Percentiles rank a stretch among this genome's conserved stretches.
phyloP scores from a whole-genome alignment of 2,329 filamentous ascomycete species.

The Shiraia sp. region DNA sequence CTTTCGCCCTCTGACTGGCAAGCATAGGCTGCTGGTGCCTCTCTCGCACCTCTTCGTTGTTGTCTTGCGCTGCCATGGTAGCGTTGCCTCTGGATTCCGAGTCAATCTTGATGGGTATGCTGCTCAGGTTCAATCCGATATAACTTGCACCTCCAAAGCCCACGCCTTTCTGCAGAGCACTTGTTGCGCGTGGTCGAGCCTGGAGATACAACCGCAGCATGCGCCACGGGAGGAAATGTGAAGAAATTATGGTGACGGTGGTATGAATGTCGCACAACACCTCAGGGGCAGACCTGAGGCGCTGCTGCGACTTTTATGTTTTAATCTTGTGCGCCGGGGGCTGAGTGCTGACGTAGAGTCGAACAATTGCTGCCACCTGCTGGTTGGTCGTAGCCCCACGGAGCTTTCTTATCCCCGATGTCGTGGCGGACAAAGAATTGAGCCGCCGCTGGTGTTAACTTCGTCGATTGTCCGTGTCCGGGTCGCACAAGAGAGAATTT shows the following conservation, averaged over 20 bases:
- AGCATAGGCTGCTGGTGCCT: slow-evolving; percentile 52
- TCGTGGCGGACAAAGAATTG: slow-evolving; percentile 13
- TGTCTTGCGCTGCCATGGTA: slow-evolving; percentile 35
- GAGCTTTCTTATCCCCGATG: slow-evolving; percentile 11
- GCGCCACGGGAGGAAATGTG: slow-evolving; percentile 31
- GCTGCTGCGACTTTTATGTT: slow-evolving; percentile 18
- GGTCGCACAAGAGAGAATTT: not conserved
- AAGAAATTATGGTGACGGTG: slow-evolving; percentile 42
- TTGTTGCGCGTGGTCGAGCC: slow-evolving; percentile 24
- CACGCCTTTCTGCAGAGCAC: slow-evolving; percentile 28
- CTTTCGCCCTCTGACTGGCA: slow-evolving; percentile 52
- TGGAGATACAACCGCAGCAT: slow-evolving; percentile 36
- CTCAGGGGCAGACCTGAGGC: slow-evolving; percentile 20
- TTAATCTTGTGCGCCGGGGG: slow-evolving; percentile 4
- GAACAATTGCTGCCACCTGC: slow-evolving; percentile 7
- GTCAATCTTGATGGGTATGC: slow-evolving; percentile 30
- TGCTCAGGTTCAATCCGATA: slow-evolving; percentile 32
- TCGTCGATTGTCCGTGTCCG: not conserved
- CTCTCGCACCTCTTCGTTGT: slow-evolving; percentile 19
- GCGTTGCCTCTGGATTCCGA: slow-evolving; percentile 17
- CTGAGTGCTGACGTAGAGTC: slow-evolving; percentile 27
- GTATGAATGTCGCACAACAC: slow-evolving; percentile 15
- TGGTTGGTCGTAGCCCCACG: slow-evolving; percentile 9
- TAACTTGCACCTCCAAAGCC: slow-evolving; percentile 39
- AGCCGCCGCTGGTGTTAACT: slow-evolving; percentile 4